Base-by-base conservation (phyloP, 768 basidiomycete species). In the Suillus ampliporus region DNA sequence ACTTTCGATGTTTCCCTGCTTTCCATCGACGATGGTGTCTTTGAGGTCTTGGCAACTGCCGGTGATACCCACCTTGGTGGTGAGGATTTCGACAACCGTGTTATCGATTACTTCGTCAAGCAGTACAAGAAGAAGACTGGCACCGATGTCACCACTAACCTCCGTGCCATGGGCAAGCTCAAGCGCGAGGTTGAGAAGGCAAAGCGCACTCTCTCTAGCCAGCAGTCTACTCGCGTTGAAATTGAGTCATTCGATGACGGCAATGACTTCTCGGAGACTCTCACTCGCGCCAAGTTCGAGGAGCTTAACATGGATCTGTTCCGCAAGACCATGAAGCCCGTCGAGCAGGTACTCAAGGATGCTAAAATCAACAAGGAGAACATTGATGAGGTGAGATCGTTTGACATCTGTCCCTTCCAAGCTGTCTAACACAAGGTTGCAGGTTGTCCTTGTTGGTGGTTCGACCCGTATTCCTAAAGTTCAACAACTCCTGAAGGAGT, bases 391-490 rank as follows among this genome's bases (percentile, higher is more conserved):
- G 91, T 90, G 50, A 44, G 81, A 43, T 48, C 5, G 40, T 58
- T 13, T 5, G 13, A 14, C 1, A 1, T 40, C 43, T 23, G 21
- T 10, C 10, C 0, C 13, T 14, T 11, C 8, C 9, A 11, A 17
- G 6, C 5, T 57, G 0, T 19, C 58, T 21, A 19, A 57, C 53
- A 51, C 19, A 10, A 3, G 1, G 7, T 40, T 2, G 34, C 54
- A 89, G 90, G 83, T 94, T 66, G 92, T 95, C 56, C 93, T 97
- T 58, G 95, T 97, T 64, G 95, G 95, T 78, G 95, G 95, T 78
- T 99, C 97, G 34, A 99, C 97, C 69, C 96, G 97, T 89, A 99
- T 99, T 72, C 97, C 97, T 78, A 97, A 97, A 84, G 95, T 99
- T 67, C 96, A 98, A 74, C 94, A 97, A 72, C 93, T 99, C 76